Evolutionary conservation across 495 filamentous ascomycete species (phyloP).

Genomic region (Hyaloscypha hepaticicola): DNA sequence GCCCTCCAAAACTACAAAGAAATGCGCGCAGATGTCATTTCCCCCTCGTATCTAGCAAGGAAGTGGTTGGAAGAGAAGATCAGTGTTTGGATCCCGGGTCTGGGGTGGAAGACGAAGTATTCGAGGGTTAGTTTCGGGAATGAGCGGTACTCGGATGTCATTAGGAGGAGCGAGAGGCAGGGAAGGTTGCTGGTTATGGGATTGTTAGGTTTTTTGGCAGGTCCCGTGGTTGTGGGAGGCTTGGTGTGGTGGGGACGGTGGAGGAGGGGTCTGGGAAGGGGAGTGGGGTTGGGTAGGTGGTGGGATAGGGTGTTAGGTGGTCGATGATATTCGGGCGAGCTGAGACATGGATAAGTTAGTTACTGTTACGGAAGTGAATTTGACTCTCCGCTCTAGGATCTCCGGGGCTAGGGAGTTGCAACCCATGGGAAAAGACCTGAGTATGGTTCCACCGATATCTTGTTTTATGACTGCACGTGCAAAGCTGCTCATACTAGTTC

Average conservation of each 20-base stretch:
- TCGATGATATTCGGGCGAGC: not conserved
- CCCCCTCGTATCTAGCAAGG: constrained; percentile 68
- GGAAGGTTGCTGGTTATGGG: constrained; percentile 44
- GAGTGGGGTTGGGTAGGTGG: not conserved
- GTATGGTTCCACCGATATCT: too few relatives aligned
- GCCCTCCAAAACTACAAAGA: constrained; percentile 90
- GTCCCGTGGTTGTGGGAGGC: not conserved
- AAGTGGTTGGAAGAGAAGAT: constrained; percentile 87
- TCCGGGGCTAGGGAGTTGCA: too few relatives aligned
- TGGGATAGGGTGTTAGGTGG: not conserved
- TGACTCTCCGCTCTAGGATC: not conserved
- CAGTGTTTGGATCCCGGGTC: constrained; percentile 65
- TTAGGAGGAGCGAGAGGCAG: constrained; percentile 65
- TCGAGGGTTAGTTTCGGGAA: constrained; percentile 90
- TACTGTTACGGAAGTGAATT: not conserved
- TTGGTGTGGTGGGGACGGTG: not conserved
- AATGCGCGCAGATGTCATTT: constrained; percentile 82
- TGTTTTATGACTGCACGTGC: too few relatives aligned
- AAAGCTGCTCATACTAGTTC: too few relatives aligned
- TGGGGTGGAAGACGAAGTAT: constrained; percentile 92
- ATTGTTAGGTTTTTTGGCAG: not conserved
- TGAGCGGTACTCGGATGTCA: constrained; percentile 83
- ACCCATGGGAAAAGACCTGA: too few relatives aligned
- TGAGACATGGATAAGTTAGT: not conserved
- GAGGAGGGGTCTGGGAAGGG: not conserved